Percentiles rank a stretch among this genome's conserved stretches.
phyloP scores from a whole-genome alignment of 495 filamentous ascomycete species.

The Umbilicaria muhlenbergii region DNA sequence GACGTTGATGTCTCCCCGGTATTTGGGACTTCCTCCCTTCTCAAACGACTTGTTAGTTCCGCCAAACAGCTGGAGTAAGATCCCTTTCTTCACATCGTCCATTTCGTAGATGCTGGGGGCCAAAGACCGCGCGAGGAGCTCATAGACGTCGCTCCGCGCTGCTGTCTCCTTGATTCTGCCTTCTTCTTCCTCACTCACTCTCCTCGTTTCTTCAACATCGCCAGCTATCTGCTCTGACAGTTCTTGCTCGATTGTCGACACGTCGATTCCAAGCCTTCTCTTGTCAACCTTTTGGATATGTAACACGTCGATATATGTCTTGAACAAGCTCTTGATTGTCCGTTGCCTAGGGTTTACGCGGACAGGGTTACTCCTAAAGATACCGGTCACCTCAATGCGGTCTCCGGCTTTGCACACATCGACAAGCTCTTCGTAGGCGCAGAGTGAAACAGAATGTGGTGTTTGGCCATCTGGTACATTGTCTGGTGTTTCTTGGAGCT shows the following conservation, averaged over 20 bases:
- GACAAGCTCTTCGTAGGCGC: slow-evolving; percentile 91
- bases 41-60: slow-evolving; percentile 98
- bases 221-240: slow-evolving; percentile 58
- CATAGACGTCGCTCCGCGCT: slow-evolving; percentile 75
- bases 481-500: slow-evolving; percentile 95
- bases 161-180: slow-evolving; percentile 75
- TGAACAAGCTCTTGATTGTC: slow-evolving; percentile 86
- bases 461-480: slow-evolving; percentile 88
- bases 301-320: slow-evolving; percentile 90
- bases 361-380: slow-evolving; percentile 87
- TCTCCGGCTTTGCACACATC: slow-evolving; percentile 98
- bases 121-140: slow-evolving; percentile 79
- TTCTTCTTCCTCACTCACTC: slow-evolving; percentile 79
- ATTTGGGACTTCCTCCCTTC: slow-evolving; percentile 87
- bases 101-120: slow-evolving; percentile 94
- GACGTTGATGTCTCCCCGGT: slow-evolving; percentile 94
- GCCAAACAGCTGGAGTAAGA: slow-evolving; percentile 88
- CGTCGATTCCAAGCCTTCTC: slow-evolving; percentile 81
- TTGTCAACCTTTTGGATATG: slow-evolving; percentile 96
- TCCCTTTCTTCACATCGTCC: slow-evolving; percentile 98
- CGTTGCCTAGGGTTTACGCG: slow-evolving; percentile 90
- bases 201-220: slow-evolving; percentile 66
- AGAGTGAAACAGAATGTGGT: slow-evolving; percentile 94
- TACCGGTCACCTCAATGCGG: slow-evolving; percentile 87
- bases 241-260: slow-evolving; percentile 76